These are phyloP conservation scores for Neonectria magnoliae DNA, from an alignment of 2,329 filamentous ascomycete species.

Conservation along the genomic window DNA sequence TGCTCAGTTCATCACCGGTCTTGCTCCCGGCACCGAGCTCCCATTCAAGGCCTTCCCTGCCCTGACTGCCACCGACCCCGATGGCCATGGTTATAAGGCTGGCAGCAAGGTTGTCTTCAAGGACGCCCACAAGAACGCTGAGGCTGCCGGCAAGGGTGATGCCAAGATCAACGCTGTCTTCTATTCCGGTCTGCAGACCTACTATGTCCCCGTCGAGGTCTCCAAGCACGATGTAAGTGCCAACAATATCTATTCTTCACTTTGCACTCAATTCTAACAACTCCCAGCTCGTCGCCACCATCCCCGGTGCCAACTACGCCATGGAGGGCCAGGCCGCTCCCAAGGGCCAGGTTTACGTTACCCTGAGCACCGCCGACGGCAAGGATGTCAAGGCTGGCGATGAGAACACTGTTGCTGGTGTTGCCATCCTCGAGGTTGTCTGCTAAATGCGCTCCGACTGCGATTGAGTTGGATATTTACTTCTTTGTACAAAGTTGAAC, in stretches of 20 bases:
- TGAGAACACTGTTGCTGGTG: slow-evolving; percentile 48
- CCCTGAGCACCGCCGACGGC: slow-evolving; percentile 49
- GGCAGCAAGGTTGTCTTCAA: slow-evolving; percentile 28
- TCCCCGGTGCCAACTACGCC: slow-evolving; percentile 23
- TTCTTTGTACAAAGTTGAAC: slow-evolving; percentile 7
- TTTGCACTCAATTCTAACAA: background rate
- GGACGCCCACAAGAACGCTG: slow-evolving; percentile 6
- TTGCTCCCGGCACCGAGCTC: slow-evolving; percentile 67
- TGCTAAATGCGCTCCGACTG: background rate
- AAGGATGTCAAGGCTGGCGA: slow-evolving; percentile 36
- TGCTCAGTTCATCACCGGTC: slow-evolving; percentile 65
- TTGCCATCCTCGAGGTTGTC: slow-evolving; percentile 45
- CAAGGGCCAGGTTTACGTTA: slow-evolving; percentile 48
- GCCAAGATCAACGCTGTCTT: slow-evolving; percentile 24
- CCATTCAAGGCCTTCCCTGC: slow-evolving; percentile 70
- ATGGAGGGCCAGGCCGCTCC: slow-evolving; percentile 20
- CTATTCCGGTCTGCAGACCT: slow-evolving; percentile 32
- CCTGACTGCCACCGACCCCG: slow-evolving; percentile 48
- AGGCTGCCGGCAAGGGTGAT: slow-evolving; percentile 13
- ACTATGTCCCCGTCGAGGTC: slow-evolving; percentile 25
- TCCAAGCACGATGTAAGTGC: slow-evolving; percentile 28
- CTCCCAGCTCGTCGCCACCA: slow-evolving; percentile 27
- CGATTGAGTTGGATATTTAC: background rate
- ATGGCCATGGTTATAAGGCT: slow-evolving; percentile 35
- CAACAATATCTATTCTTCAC: background rate